These are phyloP conservation scores for Ceratocystis smalleyi DNA, from an alignment of 2,329 filamentous ascomycete species.

Conservation along the genomic window DNA sequence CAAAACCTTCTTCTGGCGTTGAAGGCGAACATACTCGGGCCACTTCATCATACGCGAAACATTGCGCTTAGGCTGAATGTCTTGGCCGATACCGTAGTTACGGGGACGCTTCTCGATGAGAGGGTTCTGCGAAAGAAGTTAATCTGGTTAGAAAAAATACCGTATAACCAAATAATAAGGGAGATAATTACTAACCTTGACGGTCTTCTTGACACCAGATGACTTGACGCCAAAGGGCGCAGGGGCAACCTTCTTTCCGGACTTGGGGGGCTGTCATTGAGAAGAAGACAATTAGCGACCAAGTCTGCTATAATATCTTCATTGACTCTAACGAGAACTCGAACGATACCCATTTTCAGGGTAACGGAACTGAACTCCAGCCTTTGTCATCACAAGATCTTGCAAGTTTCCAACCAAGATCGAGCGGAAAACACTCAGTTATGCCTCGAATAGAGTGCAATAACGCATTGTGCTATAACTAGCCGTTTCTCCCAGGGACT, in stretches of 20 bases:
- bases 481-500: conserved; percentile 11
- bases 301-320: conserved; percentile 62
- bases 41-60: conserved; percentile 97
- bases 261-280: conserved; percentile 99
- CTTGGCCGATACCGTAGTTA: conserved; percentile 98
- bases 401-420: conserved; percentile 8
- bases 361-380: conserved; percentile 14
- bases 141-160: conserved; percentile 17
- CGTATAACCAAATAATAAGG: too few species aligned
- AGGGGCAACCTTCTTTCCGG: conserved; percentile 93
- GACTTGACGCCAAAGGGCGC: conserved; percentile 93
- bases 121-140: conserved; percentile 58
- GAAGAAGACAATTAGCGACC: conserved; percentile 88
- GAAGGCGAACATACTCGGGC: conserved; percentile 97
- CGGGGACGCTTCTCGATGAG: conserved; percentile 95
- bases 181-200: conserved; percentile 58
- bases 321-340: conserved; percentile 71
- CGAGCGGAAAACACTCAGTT: conserved; percentile 15
- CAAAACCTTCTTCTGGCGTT: conserved; percentile 89
- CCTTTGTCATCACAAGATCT: conserved; percentile 16
- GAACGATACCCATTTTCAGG: neutral
- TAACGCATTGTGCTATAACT: conserved; percentile 5
- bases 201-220: conserved; percentile 81
- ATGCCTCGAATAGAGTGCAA: conserved; percentile 5
- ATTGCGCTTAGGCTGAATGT: conserved; percentile 94